A percentile compares a stretch with the other conserved stretches of the same genome.
These are phyloP conservation scores for Candida tropicalis DNA, from an alignment of 1,139 yeast genomes.

Conservation along the genomic window DNA sequence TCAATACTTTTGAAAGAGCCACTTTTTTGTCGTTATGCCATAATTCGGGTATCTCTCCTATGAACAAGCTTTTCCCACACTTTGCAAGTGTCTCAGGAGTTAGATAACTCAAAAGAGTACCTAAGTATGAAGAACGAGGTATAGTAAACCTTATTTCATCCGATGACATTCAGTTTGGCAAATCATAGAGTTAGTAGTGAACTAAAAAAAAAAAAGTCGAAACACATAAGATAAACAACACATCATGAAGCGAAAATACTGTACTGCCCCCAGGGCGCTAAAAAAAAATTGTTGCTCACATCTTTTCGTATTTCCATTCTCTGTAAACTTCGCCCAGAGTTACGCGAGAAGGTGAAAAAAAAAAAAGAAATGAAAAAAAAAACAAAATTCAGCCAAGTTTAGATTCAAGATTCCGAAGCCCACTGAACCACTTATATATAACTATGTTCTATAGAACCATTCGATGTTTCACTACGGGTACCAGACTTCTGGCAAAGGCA, in stretches of 20 bases:
- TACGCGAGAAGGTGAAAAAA: too few relatives aligned
- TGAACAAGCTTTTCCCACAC: conserved; percentile 50
- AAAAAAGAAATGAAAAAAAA: too few relatives aligned
- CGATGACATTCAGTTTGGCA: conserved; percentile 10
- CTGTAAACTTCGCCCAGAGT: too few relatives aligned
- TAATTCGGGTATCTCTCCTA: conserved; percentile 67
- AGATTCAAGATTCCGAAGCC: too few relatives aligned
- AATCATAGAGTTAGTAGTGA: not conserved
- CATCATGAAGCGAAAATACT: too few relatives aligned
- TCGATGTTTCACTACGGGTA: not conserved
- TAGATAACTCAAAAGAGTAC: conserved; percentile 9
- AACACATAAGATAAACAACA: too few relatives aligned
- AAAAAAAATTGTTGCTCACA: too few relatives aligned
- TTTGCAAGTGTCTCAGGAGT: conserved; percentile 49
- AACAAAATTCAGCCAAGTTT: too few relatives aligned
- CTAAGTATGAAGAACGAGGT: conserved; percentile 19
- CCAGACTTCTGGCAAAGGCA: conserved; percentile 2
- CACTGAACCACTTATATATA: too few relatives aligned
- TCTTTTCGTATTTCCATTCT: too few relatives aligned
- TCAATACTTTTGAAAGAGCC: conserved; percentile 14
- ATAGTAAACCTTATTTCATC: conserved; percentile 11
- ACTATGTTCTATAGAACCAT: not conserved
- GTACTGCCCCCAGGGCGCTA: too few relatives aligned
- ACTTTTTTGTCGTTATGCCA: conserved; percentile 50
- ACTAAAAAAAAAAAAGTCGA: conserved; percentile 1